A percentile compares a stretch with the other conserved stretches of the same genome.
Evolutionary conservation across 768 basidiomycete species (phyloP).

Genomic region (Wakefieldia striispora): DNA sequence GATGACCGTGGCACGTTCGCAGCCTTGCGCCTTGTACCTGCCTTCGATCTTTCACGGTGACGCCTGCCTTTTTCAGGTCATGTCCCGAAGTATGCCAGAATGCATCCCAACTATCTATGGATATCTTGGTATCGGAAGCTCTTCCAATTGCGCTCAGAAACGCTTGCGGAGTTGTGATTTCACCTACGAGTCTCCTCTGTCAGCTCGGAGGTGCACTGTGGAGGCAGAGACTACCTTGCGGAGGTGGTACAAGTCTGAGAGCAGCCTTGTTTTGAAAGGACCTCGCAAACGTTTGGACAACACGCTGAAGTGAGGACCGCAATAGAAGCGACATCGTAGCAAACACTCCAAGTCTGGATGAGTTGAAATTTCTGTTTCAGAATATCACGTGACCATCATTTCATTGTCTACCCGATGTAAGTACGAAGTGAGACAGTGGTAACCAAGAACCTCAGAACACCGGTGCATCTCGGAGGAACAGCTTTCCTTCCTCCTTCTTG

Average conservation of each 20-base stretch:
- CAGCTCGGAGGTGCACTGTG: background rate
- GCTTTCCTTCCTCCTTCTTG: slow-evolving; percentile 74
- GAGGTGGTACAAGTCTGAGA: slow-evolving; percentile 20
- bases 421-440: background rate
- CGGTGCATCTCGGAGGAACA: slow-evolving; percentile 89
- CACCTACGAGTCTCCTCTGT: slow-evolving; percentile 33
- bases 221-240: slow-evolving; percentile 18
- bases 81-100: slow-evolving; percentile 62
- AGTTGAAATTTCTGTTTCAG: slow-evolving; percentile 6
- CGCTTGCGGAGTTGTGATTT: slow-evolving; percentile 53
- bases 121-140: slow-evolving; percentile 59
- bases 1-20: background rate
- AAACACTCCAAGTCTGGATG: background rate
- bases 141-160: slow-evolving; percentile 79
- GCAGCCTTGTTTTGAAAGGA: slow-evolving; percentile 32
- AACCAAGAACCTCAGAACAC: slow-evolving; percentile 54
- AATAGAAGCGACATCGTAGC: slow-evolving; percentile 23
- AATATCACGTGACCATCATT: slow-evolving; percentile 21
- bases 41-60: slow-evolving; percentile 71
- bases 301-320: slow-evolving; percentile 17
- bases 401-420: background rate
- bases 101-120: slow-evolving; percentile 65
- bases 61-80: slow-evolving; percentile 61
- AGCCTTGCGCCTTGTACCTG: slow-evolving; percentile 30
- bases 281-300: slow-evolving; percentile 22